Evolutionary conservation across 441 rosid species (phyloP).

Genomic region (Breynia disticha): DNA sequence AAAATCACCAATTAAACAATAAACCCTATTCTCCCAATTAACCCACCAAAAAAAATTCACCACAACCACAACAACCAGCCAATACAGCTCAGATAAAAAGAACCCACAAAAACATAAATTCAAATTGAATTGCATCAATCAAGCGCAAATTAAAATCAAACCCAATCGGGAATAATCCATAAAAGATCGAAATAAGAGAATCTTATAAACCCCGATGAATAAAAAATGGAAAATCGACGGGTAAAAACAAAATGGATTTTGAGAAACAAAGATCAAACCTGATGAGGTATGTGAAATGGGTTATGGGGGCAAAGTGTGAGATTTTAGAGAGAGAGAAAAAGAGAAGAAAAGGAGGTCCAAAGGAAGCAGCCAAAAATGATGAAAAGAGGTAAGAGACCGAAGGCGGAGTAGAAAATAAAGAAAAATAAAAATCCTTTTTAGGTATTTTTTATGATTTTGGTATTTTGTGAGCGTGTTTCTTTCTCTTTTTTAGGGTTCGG

Average conservation of each 20-base stretch:
- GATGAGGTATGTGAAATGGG: conserved; percentile 20
- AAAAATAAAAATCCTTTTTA: conserved; percentile 8
- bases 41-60: conserved; percentile 3
- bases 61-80: neutral
- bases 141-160: conserved; percentile 15
- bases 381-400: conserved; percentile 11
- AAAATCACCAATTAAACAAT: conserved; percentile 7
- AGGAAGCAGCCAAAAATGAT: conserved; percentile 10
- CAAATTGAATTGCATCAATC: conserved; percentile 20
- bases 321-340: conserved; percentile 29
- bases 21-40: conserved; percentile 14
- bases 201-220: conserved; percentile 36
- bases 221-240: conserved; percentile 2
- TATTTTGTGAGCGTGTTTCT: too few species aligned
- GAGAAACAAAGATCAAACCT: too few species aligned
- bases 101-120: conserved; percentile 4
- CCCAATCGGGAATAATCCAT: conserved; percentile 3
- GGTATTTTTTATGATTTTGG: too few species aligned
- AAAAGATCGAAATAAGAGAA: conserved; percentile 20
- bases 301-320: conserved; percentile 24
- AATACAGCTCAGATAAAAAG: conserved; percentile 10
- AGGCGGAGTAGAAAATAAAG: conserved; percentile 19
- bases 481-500: too few species aligned
- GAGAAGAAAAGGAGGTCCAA: conserved; percentile 19
- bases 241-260: neutral